Base-by-base conservation (phyloP, 73 alveolate species). In the Stentor roeselii region DNA sequence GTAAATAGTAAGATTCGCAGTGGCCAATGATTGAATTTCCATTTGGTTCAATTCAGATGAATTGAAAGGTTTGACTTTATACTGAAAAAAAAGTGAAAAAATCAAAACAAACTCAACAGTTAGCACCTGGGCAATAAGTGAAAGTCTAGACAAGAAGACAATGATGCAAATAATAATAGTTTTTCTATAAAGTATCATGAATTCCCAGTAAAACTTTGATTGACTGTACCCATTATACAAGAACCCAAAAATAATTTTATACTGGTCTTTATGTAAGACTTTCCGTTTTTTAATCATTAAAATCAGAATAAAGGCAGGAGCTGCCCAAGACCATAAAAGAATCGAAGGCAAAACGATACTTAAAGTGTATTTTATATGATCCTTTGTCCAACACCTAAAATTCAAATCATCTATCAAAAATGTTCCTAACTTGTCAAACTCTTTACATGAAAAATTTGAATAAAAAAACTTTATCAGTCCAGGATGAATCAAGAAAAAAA, bases 301-400 rank as follows among this genome's bases (percentile, higher is more conserved):
- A 11, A 4, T 59, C 3, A 82, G 75, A 31, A 83, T 61, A 0
- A 50, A 41, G 3, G 75, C 27, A 11, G 92, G 92, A 35, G 83
- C 67, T 3, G 85, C 89, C 30, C 82, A 39, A 31, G 86, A 83
- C 86, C 92, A 87, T 3, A 87, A 58, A 21, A 87, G 30, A 3
- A 87, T 40, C 2, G 78, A 39, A 6, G 92, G 92, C 3, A 83
- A 75, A 39, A 86, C 86, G 35, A 86, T 78, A 41, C 60, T 41
- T 3, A 67, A 59, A 0, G 86, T 59, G 30, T 59, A 60, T 78
- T 11, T 15, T 14, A 36, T 38, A 61, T 87, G 89, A 3, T n/a
- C 3, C 34, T 80, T 60, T 4, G 11, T 36, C 58, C 86, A 87
- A 35, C 92, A 87, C n/a, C 30, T 76, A 0, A 77, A 75, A 30